Percentiles rank a stretch among this genome's conserved stretches.
These are phyloP conservation scores for Penicillium sumatraense DNA, from an alignment of 2,329 filamentous ascomycete genomes.

Conservation along the genomic window DNA sequence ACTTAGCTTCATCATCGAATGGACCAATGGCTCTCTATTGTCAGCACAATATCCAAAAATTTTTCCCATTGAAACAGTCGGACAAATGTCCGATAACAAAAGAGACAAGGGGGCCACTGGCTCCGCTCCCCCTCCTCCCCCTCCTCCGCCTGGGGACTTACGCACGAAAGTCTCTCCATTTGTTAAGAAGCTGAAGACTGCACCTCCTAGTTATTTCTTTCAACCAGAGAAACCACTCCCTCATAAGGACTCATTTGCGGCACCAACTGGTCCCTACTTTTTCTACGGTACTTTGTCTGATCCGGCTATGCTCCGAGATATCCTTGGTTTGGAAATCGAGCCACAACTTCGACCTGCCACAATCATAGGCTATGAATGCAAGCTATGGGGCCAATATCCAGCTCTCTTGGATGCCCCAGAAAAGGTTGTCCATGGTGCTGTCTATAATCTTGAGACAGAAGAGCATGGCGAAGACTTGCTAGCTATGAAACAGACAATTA, in stretches of 20 bases:
- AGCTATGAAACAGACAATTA: conserved; percentile 27
- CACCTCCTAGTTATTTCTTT: conserved; percentile 4
- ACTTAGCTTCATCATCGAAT: too few species aligned
- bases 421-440: conserved; percentile 24
- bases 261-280: conserved; percentile 36
- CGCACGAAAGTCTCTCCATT: conserved; percentile 4
- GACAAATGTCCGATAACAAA: neutral
- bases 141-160: conserved; percentile 2
- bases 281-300: conserved; percentile 45
- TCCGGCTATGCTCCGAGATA: conserved; percentile 29
- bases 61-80: neutral
- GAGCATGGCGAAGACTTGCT: conserved; percentile 26
- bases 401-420: conserved; percentile 25
- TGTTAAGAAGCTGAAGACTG: conserved; percentile 2
- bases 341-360: conserved; percentile 25
- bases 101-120: neutral
- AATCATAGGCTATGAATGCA: conserved; percentile 31
- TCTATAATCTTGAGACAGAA: conserved; percentile 27
- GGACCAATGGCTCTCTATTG: too few species aligned
- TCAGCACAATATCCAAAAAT: too few species aligned
- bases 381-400: conserved; percentile 36
- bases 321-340: conserved; percentile 24
- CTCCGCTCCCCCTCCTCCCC: neutral
- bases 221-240: neutral
- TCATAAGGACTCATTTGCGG: neutral